Percentiles rank a stretch among this genome's conserved stretches.
These are phyloP conservation scores for Brassica balearica DNA, from an alignment of 441 rosid genomes.

Conservation along the genomic window DNA sequence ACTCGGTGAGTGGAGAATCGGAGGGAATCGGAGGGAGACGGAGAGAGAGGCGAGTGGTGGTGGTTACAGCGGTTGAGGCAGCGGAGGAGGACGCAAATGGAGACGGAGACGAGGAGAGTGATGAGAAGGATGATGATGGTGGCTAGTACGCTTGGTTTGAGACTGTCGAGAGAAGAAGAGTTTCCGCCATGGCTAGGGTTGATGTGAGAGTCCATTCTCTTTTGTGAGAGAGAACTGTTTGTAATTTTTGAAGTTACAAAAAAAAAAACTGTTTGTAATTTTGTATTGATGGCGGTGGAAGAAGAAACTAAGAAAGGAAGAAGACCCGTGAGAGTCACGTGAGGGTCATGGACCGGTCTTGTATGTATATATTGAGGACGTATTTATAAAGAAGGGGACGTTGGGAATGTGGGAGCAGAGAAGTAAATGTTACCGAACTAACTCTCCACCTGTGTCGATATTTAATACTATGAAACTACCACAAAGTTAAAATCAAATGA, in stretches of 20 bases:
- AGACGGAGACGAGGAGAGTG: slow-evolving; percentile 64
- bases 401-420: slow-evolving; percentile 37
- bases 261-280: not conserved
- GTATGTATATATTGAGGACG: not conserved
- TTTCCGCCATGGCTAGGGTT: slow-evolving; percentile 35
- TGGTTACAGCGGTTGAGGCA: slow-evolving; percentile 65
- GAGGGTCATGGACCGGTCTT: not conserved
- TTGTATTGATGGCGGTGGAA: slow-evolving; percentile 29
- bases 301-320: not conserved
- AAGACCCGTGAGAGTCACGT: slow-evolving; percentile 39
- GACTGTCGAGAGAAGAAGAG: slow-evolving; percentile 46
- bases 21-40: slow-evolving; percentile 36
- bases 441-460: slow-evolving; percentile 28
- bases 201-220: slow-evolving; percentile 41
- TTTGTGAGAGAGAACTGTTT: not conserved
- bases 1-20: slow-evolving; percentile 47
- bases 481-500: not conserved
- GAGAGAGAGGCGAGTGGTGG: slow-evolving; percentile 38
- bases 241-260: not conserved
- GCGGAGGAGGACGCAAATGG: slow-evolving; percentile 77
- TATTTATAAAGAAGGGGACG: slow-evolving; percentile 16
- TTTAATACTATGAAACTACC: slow-evolving; percentile 18
- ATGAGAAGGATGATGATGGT: slow-evolving; percentile 62
- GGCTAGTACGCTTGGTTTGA: slow-evolving; percentile 66
- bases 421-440: slow-evolving; percentile 41